phyloP scores from a whole-genome alignment of 495 filamentous ascomycete genomes.

The Trichoderma reesei region DNA sequence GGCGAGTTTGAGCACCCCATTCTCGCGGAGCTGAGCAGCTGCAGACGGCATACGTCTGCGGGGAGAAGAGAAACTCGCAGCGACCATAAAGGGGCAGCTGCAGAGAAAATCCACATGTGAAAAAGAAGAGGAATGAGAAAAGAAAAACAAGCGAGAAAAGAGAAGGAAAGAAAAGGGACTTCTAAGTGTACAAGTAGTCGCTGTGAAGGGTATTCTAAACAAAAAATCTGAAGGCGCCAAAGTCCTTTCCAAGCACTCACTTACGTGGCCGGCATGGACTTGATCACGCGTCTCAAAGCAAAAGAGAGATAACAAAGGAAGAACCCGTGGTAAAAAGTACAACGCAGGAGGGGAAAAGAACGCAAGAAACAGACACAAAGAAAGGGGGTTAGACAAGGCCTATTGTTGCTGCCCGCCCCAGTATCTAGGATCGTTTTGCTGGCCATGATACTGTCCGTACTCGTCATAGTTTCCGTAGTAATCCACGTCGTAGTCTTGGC shows the following conservation, averaged over 20 bases:
- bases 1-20: background rate
- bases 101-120: background rate
- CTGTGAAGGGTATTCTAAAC: background rate
- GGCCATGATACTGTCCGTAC: background rate
- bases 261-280: background rate
- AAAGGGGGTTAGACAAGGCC: background rate
- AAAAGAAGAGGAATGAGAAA: background rate
- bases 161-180: background rate
- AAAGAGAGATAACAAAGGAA: background rate
- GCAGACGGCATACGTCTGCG: background rate
- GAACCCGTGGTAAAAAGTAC: too few relatives aligned
- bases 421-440: background rate
- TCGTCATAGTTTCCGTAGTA: conserved; percentile 4
- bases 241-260: background rate
- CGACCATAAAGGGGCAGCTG: too few relatives aligned
- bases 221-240: background rate
- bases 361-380: background rate
- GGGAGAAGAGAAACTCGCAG: too few relatives aligned
- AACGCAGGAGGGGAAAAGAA: background rate
- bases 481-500: background rate
- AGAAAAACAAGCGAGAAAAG: background rate
- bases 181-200: background rate
- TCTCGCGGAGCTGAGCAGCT: background rate
- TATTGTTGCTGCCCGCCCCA: background rate
- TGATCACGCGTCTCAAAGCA: background rate